These are phyloP conservation scores for Paracorniculantispora psalliotae DNA, from an alignment of 2,329 filamentous ascomycete genomes.

Conservation along the genomic window DNA sequence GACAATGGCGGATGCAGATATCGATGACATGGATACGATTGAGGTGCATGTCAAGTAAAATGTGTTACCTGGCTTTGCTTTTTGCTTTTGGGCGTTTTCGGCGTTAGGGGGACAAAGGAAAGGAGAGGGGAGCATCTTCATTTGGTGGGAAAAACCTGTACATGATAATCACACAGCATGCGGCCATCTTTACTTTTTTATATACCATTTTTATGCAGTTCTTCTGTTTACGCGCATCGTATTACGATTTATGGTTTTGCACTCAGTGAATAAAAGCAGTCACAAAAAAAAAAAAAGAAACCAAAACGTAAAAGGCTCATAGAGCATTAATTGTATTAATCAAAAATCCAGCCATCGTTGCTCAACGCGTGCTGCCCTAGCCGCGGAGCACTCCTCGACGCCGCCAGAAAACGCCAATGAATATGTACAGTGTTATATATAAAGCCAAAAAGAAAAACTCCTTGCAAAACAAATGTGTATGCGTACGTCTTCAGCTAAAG, in stretches of 20 bases:
- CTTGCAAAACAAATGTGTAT: too few species aligned
- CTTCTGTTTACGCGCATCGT: too few species aligned
- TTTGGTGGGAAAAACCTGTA: too few species aligned
- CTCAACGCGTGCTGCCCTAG: neutral
- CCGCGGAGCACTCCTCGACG: neutral
- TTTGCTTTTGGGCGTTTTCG: neutral
- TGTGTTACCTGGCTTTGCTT: neutral
- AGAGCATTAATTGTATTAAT: neutral
- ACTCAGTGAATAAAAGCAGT: too few species aligned
- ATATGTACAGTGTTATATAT: neutral
- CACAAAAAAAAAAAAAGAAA: neutral
- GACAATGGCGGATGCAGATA: constrained; percentile 61
- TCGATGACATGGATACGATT: constrained; percentile 69
- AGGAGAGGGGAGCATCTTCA: too few species aligned
- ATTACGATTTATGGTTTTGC: too few species aligned
- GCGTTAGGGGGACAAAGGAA: neutral
- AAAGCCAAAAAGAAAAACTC: neutral
- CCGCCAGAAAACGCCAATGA: neutral
- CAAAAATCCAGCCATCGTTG: neutral
- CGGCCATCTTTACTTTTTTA: too few species aligned
- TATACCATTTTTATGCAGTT: too few species aligned
- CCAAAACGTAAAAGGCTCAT: too few species aligned
- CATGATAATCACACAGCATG: too few species aligned
- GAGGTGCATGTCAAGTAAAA: constrained; percentile 59
- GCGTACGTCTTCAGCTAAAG: neutral